Base-by-base conservation (phyloP, 2,329 filamentous ascomycete species). In the Nannizziopsis barbatae region DNA sequence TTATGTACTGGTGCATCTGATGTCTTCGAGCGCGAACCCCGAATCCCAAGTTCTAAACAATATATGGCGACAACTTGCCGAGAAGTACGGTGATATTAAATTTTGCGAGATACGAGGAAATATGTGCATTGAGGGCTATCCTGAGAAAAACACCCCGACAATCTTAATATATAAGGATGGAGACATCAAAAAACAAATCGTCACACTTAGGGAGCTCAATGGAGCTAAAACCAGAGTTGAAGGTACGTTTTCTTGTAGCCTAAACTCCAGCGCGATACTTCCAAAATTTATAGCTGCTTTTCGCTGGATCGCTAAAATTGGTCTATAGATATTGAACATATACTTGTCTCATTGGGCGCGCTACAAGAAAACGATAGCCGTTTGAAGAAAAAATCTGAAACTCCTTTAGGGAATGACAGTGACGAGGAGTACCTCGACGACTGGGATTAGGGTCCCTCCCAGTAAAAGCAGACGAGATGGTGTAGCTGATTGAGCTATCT, bases 61-160 rank as follows among this genome's bases (percentile, higher is more conserved):
- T 61, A 73, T 95, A 15, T 98, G 90, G 89, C 75, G 83, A 32
- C 80, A 88, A 60, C 76, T 92, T 36, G 90, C 92, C 0, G 70
- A 68, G 51, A 87, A 90, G 60, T 98, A 88, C 61, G 87, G 88
- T 15, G 90, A 98, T 55, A 73, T 98, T 65, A 98, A 98, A 69
- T 98, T 98, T 68, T 96, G 90, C 65, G 86, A 96, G 70, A 96
- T 98, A 57, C 79, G 83, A 57, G 92, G 83, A 5, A 82, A 87
- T 61, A 80, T 95, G 70, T 95, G 92, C 50, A 95, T 98, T 57
- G 92, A 96, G 65, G 87, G 87, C 36, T 98, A 98, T 65, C 92
- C 92, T 1, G 92, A 96, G 60, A 77, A 78, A 50, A 98, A 98
- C 65, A 95, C 88, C 50, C 92, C 92, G 1, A 98, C 92, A 0